Evolutionary conservation across 371 early-diverging fungal species (phyloP).

Genomic region (Fennellomyces sp.): DNA sequence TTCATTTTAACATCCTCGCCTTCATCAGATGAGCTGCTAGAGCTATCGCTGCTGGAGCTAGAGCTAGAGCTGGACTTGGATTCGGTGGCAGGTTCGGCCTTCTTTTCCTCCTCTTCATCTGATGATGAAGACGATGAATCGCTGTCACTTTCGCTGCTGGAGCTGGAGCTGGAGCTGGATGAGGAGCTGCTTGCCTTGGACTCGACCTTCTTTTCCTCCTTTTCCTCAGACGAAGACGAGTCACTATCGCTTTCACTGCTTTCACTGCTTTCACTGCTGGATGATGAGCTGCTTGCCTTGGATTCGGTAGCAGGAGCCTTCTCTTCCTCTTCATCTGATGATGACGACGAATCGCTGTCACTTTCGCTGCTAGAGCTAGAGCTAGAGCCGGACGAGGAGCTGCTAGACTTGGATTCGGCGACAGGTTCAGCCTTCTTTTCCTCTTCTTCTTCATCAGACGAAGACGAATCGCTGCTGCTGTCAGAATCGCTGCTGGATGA

Average conservation of each 20-base stretch:
- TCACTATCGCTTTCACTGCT: no score
- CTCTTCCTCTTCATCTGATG: conserved; percentile 16
- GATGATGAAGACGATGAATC: conserved; percentile 11
- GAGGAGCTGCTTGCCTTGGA: conserved; percentile 7
- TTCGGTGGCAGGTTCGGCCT: conserved; percentile 16
- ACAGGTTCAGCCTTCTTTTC: conserved; percentile 12
- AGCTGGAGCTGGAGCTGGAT: conserved; percentile 14
- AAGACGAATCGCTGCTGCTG: conserved; percentile 4
- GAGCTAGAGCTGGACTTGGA: conserved; percentile 25
- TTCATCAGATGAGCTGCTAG: conserved; percentile 3
- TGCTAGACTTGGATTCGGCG: conserved; percentile 22
- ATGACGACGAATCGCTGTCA: conserved; percentile 12
- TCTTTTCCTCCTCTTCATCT: conserved; percentile 12
- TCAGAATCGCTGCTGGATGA: conserved; percentile 2
- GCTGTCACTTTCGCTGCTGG: conserved; percentile 5
- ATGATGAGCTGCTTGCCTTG: conserved; percentile 20
- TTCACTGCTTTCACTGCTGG: conserved; percentile 15
- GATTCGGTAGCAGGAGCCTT: conserved; percentile 26
- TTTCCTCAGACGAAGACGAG: no score
- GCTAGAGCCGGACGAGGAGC: conserved; percentile 4
- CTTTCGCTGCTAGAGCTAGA: conserved; percentile 21
- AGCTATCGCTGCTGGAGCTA: conserved; percentile 23
- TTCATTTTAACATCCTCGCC: conserved; percentile 11
- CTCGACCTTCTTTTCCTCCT: conserved; percentile 20
- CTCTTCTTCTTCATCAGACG: conserved; percentile 9